Percentiles rank a stretch among this genome's conserved stretches.
phyloP scores from a whole-genome alignment of 805 yeast genomes.

The Candida vaughaniae region DNA sequence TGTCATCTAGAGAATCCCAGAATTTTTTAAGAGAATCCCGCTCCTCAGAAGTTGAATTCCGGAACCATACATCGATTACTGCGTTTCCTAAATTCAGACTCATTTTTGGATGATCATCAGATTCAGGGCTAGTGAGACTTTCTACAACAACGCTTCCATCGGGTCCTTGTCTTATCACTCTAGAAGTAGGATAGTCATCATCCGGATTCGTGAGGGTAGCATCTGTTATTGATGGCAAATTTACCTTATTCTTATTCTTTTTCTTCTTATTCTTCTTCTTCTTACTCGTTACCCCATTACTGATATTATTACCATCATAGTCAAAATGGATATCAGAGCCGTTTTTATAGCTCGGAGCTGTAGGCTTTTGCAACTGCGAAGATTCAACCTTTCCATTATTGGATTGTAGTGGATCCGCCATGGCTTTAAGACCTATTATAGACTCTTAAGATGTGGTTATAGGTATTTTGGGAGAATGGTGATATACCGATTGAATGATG shows the following conservation, averaged over 20 bases:
- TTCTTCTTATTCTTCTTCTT: conserved; percentile 15
- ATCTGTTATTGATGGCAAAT: conserved; percentile 18
- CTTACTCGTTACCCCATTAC: not conserved
- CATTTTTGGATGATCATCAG: conserved; percentile 6
- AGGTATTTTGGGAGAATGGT: too few species aligned
- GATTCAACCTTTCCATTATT: too few species aligned
- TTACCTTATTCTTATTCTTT: conserved; percentile 26
- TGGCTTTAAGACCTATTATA: too few species aligned
- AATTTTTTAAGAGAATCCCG: conserved; percentile 49
- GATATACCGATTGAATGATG: too few species aligned
- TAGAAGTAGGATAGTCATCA: conserved; percentile 67
- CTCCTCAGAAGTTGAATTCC: conserved; percentile 49
- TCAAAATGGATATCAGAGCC: conserved; percentile 39
- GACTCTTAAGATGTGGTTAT: too few species aligned
- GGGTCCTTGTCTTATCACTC: conserved; percentile 67
- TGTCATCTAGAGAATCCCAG: conserved; percentile 67
- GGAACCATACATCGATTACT: conserved; percentile 40
- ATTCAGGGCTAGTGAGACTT: conserved; percentile 35
- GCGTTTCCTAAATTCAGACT: conserved; percentile 8
- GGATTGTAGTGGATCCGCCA: too few species aligned
- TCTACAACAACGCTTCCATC: conserved; percentile 80
- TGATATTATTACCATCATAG: conserved; percentile 8
- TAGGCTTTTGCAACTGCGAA: not conserved
- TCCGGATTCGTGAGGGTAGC: conserved; percentile 55
- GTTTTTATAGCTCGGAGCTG: conserved; percentile 9